These are phyloP conservation scores for Tricladium varicosporioides DNA, from an alignment of 2,329 filamentous ascomycete species.

Conservation along the genomic window DNA sequence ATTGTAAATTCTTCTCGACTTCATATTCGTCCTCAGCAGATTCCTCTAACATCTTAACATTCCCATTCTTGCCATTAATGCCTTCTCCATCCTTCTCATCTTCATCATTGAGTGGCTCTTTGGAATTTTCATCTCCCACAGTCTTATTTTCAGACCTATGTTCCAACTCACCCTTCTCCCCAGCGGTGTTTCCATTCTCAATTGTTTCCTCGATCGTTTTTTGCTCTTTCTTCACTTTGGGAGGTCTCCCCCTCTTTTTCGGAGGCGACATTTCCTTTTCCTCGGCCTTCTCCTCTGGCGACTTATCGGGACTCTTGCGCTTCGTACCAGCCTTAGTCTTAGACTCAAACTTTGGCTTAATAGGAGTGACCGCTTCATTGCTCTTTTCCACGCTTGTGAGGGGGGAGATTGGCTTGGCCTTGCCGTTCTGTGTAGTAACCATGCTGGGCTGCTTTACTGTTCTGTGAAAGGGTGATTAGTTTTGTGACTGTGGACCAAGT, in stretches of 20 bases:
- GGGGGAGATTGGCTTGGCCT: conserved; percentile 1
- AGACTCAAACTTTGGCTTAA: conserved; percentile 30
- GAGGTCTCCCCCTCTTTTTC: too few relatives aligned
- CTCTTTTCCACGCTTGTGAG: too few relatives aligned
- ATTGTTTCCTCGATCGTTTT: conserved; percentile 31
- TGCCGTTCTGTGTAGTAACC: not conserved
- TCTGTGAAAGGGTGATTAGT: not conserved
- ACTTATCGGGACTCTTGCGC: not conserved
- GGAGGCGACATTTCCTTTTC: too few relatives aligned
- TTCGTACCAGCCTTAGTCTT: conserved; percentile 30
- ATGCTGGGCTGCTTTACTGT: not conserved
- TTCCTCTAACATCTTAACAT: conserved; percentile 12
- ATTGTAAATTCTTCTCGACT: conserved; percentile 13
- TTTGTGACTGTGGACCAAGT: not conserved
- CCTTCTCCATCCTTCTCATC: conserved; percentile 29
- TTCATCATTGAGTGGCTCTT: conserved; percentile 7
- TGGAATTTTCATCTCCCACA: not conserved
- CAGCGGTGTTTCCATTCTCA: not conserved
- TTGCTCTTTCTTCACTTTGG: conserved; percentile 22
- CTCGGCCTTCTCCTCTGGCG: too few relatives aligned
- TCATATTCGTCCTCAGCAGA: conserved; percentile 12
- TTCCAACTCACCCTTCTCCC: too few relatives aligned
- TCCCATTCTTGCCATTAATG: conserved; percentile 3
- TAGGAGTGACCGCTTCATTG: conserved; percentile 5
- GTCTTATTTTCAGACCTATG: too few relatives aligned